Percentiles rank a stretch among this genome's conserved stretches.
Conservation (phyloP, 73 alveolate genomes). For the Loxodes magnus region DNA sequence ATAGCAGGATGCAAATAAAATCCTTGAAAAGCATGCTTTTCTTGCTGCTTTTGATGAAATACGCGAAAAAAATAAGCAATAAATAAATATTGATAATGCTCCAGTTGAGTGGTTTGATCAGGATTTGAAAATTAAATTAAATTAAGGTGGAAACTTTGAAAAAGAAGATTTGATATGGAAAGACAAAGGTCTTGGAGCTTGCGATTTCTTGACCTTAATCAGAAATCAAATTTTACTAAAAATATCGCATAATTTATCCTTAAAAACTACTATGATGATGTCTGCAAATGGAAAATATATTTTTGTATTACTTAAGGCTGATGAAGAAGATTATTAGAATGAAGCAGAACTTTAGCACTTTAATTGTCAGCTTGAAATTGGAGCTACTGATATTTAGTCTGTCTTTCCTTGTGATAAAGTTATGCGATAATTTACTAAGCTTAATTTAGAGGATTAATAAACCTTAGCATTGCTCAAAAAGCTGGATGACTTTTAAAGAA, state of each 20-base stretch:
- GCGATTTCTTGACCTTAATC: conserved; percentile 1
- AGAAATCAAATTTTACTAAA: conserved; percentile 8
- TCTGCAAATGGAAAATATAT: conserved; percentile 13
- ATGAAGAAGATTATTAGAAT: conserved; percentile 13
- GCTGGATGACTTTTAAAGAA: too few relatives aligned
- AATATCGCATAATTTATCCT: conserved; percentile 8
- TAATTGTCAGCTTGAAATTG: conserved; percentile 15
- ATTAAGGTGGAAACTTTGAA: neutral
- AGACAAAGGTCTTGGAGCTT: conserved; percentile 2
- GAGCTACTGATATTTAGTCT: conserved; percentile 15
- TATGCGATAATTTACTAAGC: conserved; percentile 9
- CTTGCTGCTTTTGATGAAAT: too few relatives aligned
- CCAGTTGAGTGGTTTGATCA: too few relatives aligned
- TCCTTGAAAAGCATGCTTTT: too few relatives aligned
- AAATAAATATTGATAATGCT: too few relatives aligned
- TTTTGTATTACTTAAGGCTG: conserved; percentile 14
- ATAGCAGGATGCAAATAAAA: too few relatives aligned
- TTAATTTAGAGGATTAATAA: neutral
- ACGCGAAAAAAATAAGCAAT: too few relatives aligned
- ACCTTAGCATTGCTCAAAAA: too few relatives aligned
- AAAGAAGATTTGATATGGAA: neutral
- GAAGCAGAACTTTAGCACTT: conserved; percentile 19
- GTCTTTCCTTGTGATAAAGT: conserved; percentile 18
- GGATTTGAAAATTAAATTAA: too few relatives aligned
- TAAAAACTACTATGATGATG: conserved; percentile 12